phyloP scores from a whole-genome alignment of 441 rosid genomes.

The Erodium texanum region DNA sequence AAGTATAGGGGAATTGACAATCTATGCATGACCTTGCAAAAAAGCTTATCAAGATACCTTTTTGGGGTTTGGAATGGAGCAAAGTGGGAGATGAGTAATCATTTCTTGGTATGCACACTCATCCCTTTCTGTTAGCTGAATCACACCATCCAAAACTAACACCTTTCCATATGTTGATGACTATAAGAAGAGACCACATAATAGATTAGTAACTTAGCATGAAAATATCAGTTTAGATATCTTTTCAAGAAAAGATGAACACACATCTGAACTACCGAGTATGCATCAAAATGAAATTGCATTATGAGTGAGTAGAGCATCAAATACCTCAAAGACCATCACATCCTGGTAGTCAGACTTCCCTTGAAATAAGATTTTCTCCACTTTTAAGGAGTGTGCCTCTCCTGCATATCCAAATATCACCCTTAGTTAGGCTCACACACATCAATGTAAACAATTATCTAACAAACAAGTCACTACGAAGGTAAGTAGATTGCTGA shows the following conservation, averaged over 20 bases:
- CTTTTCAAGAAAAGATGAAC: background rate
- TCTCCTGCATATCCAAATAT: conserved; percentile 51
- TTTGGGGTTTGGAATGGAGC: conserved; percentile 80
- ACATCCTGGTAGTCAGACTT: conserved; percentile 92
- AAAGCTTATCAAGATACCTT: conserved; percentile 35
- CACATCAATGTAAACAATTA: background rate
- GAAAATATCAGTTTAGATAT: background rate
- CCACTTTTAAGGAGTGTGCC: conserved; percentile 93
- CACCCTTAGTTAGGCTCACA: background rate
- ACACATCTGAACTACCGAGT: background rate
- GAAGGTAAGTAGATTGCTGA: background rate
- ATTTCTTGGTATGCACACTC: conserved; percentile 98
- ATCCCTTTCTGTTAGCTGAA: conserved; percentile 93
- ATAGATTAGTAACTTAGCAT: background rate
- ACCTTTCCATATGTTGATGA: conserved; percentile 90
- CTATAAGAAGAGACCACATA: conserved; percentile 28
- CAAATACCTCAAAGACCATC: conserved; percentile 85
- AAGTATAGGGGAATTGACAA: background rate
- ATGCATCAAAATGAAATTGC: background rate
- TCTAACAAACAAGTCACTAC: background rate
- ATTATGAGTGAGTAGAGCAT: background rate
- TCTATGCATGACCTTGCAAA: background rate
- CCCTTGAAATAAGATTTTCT: conserved; percentile 76
- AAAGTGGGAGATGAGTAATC: conserved; percentile 91
- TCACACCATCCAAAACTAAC: conserved; percentile 85